These are phyloP conservation scores for Pseudonitzschia multiseries DNA, from an alignment of 108 stramenopile genomes.

Conservation along the genomic window DNA sequence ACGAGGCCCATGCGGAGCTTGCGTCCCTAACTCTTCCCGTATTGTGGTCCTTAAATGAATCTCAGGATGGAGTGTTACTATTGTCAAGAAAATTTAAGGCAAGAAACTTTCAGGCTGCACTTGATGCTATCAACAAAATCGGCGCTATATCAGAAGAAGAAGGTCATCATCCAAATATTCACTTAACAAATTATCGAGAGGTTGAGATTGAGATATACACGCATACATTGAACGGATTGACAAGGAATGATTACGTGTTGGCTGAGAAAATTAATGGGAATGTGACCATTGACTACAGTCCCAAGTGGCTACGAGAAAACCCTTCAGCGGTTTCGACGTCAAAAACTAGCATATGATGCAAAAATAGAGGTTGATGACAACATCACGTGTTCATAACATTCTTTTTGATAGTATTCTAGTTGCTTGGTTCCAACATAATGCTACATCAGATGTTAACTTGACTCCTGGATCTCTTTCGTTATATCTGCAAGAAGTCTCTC, in stretches of 20 bases:
- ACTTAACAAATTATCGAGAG: constrained; percentile 85
- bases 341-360: neutral
- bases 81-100: constrained; percentile 53
- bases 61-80: constrained; percentile 13
- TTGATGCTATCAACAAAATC: constrained; percentile 78
- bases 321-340: constrained; percentile 37
- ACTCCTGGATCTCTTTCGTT: constrained; percentile 22
- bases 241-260: constrained; percentile 79
- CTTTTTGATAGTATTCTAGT: too few relatives aligned
- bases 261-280: constrained; percentile 63
- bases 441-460: neutral
- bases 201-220: constrained; percentile 85
- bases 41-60: constrained; percentile 30
- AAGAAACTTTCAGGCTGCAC: constrained; percentile 67
- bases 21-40: constrained; percentile 14
- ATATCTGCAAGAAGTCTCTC: constrained; percentile 49
- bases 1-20: constrained; percentile 30
- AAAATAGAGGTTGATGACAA: neutral
- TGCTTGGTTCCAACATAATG: neutral
- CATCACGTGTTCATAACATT: too few relatives aligned
- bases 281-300: constrained; percentile 73
- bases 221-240: constrained; percentile 77
- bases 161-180: constrained; percentile 91
- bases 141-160: constrained; percentile 79
- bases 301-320: constrained; percentile 85